These are phyloP conservation scores for Fusarium chuoi DNA, from an alignment of 2,329 filamentous ascomycete species.

Conservation along the genomic window DNA sequence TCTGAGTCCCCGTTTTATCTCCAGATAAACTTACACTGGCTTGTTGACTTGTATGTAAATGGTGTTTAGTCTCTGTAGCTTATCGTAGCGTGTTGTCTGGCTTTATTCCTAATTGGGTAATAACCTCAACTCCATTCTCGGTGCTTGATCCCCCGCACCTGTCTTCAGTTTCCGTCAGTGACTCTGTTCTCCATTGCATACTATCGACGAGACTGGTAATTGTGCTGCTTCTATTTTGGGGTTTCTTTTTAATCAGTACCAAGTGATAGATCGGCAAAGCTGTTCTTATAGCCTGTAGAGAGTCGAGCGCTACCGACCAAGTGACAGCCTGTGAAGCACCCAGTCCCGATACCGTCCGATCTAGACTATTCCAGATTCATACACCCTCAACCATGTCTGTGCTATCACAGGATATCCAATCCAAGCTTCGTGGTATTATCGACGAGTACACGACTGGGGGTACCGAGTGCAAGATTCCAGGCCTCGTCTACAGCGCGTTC, in stretches of 20 bases:
- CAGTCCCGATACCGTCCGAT: background rate
- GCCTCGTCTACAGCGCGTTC: background rate
- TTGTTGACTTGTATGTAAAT: background rate
- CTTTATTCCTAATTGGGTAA: background rate
- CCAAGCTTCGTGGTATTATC: background rate
- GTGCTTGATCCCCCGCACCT: background rate
- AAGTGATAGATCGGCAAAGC: background rate
- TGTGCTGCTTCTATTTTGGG: too few relatives aligned
- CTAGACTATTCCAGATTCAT: background rate
- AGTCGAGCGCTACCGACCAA: background rate
- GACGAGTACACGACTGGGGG: background rate
- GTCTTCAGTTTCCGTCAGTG: too few relatives aligned
- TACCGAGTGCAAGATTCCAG: background rate
- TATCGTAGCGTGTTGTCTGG: accelerated
- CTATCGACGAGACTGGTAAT: too few relatives aligned
- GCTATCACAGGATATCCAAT: background rate
- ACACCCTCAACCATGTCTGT: accelerated
- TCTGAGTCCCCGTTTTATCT: background rate
- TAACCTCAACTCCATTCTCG: background rate
- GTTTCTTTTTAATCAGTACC: background rate
- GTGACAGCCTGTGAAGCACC: background rate
- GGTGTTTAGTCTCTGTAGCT: background rate
- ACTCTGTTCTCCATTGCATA: too few relatives aligned
- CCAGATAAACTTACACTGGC: background rate
- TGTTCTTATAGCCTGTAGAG: background rate